Evolutionary conservation across 2,329 filamentous ascomycete genomes (phyloP), one percentile per base, ranked within the genome.

Genomic region (Penicillium vulpinum): DNA sequence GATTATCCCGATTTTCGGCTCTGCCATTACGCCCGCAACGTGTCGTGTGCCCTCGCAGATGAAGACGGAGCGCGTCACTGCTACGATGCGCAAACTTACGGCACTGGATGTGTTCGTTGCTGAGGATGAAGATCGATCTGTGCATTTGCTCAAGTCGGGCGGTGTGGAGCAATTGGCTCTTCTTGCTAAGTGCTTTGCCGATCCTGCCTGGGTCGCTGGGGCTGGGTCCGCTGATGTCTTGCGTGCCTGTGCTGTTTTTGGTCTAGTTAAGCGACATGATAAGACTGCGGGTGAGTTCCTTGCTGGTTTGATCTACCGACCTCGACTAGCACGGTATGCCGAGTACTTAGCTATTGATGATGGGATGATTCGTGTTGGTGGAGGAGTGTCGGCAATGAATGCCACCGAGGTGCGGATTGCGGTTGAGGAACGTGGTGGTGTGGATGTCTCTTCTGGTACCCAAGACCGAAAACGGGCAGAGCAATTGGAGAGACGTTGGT

Each of bases 11-110:
- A 83, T 86, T 31, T 77, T 96, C 26, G 83, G 83, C 0, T 86
- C 87, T 21, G 78, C 78, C 36, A 78, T 91, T 22, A 89, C 96
- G 26, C 93, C 93, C 0, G 85, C 85, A 65, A 88, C 91, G 0
- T 97, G 93, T 73, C 85, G 91, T 11, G 89, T 97, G 57, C 93
- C 93, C 0, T 78, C 77, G 38, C 93, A 97, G 76, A 78, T 90
- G 7, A 77, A 81, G n/a, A 73, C 74, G 35, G 81, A 85, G 38
- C 76, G 84, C 50, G 68, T 68, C 16, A 80, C 81, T 62, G 75
- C 80, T 1, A 84, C 90, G 69, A 73, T 77, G 47, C 75, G 56
- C 59, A 75, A 61, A 49, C 57, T 35, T 11, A 60, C 57, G 10
- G 72, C 73, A 18, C 56, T 71, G 28, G 56, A 50, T 50, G 62